Conservation (phyloP, 495 filamentous ascomycete species). For the Penicillium canescens region DNA sequence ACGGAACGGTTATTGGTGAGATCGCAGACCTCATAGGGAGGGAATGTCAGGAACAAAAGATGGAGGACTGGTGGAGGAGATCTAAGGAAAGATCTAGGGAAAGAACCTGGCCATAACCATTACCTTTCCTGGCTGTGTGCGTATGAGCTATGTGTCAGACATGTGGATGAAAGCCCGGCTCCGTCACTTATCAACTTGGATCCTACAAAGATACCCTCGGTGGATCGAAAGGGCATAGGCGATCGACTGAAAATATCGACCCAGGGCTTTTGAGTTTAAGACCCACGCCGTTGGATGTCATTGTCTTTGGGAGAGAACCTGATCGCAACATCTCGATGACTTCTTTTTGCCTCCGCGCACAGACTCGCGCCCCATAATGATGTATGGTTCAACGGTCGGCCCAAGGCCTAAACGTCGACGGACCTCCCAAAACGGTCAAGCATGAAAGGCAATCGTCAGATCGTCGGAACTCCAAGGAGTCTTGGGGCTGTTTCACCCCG, state of each 20-base stretch:
- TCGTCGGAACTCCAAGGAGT: constrained; percentile 19
- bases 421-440: constrained; percentile 8
- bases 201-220: neutral
- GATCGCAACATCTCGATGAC: neutral
- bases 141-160: neutral
- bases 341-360: constrained; percentile 9
- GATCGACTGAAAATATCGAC: constrained; percentile 2
- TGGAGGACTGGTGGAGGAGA: no score
- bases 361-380: constrained; percentile 22
- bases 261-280: constrained; percentile 6
- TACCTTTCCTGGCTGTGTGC: constrained; percentile 31
- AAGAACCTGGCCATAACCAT: constrained; percentile 9
- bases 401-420: constrained; percentile 13
- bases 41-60: neutral
- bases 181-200: neutral
- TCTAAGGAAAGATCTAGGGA: neutral
- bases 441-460: constrained; percentile 21
- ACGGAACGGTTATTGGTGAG: constrained; percentile 22
- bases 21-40: constrained; percentile 9
- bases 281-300: constrained; percentile 13
- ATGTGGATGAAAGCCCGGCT: constrained; percentile 1
- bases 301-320: neutral
- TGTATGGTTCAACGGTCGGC: constrained; percentile 26
- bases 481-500: neutral
- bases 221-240: neutral